Conservation (phyloP, 139 green algal genomes). For the Picocystis salinarum region DNA sequence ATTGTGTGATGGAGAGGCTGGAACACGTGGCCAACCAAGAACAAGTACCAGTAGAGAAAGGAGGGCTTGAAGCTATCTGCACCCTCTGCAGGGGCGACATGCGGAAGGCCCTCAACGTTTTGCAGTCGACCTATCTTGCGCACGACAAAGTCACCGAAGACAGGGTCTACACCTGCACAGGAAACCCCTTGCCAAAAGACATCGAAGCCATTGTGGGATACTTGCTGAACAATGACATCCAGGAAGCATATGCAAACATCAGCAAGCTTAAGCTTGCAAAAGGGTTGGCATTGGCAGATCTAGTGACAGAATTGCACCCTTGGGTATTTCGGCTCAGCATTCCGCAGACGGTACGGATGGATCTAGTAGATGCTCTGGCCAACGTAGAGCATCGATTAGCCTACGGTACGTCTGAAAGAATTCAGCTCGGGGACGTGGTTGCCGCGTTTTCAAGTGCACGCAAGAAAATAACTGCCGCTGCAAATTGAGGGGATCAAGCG, state of each 20-base stretch:
- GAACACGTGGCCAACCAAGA: conserved; percentile 56
- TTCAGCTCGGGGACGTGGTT: conserved; percentile 73
- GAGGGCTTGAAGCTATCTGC: conserved; percentile 61
- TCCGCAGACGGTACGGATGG: conserved; percentile 27
- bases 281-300: conserved; percentile 75
- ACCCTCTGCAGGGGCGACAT: conserved; percentile 76
- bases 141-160: conserved; percentile 33
- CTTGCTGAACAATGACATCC: conserved; percentile 74
- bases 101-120: conserved; percentile 84
- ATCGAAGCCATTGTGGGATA: conserved; percentile 42
- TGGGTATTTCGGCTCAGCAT: conserved; percentile 59
- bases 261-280: conserved; percentile 39
- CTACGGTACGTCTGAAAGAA: conserved; percentile 48
- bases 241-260: conserved; percentile 20
- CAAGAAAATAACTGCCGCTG: conserved; percentile 36
- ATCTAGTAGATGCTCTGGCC: conserved; percentile 58
- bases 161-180: conserved; percentile 78
- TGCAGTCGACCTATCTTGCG: conserved; percentile 69
- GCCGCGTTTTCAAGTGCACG: conserved; percentile 52
- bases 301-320: conserved; percentile 75
- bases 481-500: too few species aligned
- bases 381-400: conserved; percentile 73
- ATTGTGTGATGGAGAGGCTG: conserved; percentile 49
- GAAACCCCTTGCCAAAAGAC: conserved; percentile 67
- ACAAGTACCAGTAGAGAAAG: conserved; percentile 23